Percentiles rank a stretch among this genome's conserved stretches.
These are phyloP conservation scores for Schizochytrium sp. DNA, from an alignment of 108 stramenopile species.

Conservation along the genomic window DNA sequence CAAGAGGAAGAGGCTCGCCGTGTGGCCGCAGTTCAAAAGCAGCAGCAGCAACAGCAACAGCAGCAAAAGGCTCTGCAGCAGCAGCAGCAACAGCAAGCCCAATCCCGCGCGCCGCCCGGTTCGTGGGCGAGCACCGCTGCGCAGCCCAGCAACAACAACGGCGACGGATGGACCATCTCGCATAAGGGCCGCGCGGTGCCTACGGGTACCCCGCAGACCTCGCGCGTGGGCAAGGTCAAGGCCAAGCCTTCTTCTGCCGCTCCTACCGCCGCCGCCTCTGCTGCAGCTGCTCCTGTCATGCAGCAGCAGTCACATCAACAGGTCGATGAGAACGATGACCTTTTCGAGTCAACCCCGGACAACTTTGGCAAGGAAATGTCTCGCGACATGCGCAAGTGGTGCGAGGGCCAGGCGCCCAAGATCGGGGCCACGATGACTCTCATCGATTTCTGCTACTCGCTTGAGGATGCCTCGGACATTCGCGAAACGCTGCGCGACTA, in stretches of 20 bases:
- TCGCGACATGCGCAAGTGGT: slow-evolving; percentile 74
- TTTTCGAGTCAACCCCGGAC: slow-evolving; percentile 45
- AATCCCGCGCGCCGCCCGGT: not conserved
- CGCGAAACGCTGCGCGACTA: slow-evolving; percentile 84
- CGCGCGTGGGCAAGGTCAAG: not conserved
- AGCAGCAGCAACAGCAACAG: not conserved
- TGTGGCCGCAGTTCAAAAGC: not conserved
- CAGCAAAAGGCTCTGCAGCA: not conserved
- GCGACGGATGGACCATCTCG: not conserved
- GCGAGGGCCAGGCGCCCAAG: slow-evolving; percentile 76
- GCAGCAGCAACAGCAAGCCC: not conserved
- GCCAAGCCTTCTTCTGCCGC: not conserved
- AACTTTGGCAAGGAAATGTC: slow-evolving; percentile 56
- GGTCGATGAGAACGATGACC: slow-evolving; percentile 39
- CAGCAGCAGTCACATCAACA: not conserved
- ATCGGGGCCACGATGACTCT: slow-evolving; percentile 80
- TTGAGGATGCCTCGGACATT: slow-evolving; percentile 75
- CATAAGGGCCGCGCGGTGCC: not conserved
- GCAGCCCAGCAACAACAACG: not conserved
- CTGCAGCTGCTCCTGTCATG: not conserved
- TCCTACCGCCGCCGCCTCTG: not conserved
- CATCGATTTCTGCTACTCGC: slow-evolving; percentile 80
- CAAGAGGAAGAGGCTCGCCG: slow-evolving; percentile 12
- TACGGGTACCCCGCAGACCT: not conserved
- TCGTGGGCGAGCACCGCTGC: not conserved